phyloP scores from a whole-genome alignment of 1,139 yeast genomes.

The Hanseniaspora uvarum region DNA sequence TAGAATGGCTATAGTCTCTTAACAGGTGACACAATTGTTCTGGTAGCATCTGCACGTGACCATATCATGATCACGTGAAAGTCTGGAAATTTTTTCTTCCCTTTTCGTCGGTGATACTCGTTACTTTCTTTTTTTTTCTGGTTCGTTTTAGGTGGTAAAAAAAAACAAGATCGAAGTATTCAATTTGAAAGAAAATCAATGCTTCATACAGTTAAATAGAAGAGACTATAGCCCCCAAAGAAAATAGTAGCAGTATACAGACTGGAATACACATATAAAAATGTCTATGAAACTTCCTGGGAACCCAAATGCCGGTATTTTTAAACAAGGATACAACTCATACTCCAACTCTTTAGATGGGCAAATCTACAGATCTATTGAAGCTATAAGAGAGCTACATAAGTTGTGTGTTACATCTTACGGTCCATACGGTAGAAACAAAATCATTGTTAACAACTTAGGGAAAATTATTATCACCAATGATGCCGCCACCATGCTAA shows the following conservation, averaged over 20 bases:
- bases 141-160: not conserved
- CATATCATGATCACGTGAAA: not conserved
- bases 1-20: too few species aligned
- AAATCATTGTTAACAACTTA: conserved; percentile 77
- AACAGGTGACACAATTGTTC: too few species aligned
- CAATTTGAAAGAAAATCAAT: not conserved
- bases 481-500: conserved; percentile 93
- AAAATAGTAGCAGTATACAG: too few species aligned
- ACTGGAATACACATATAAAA: conserved; percentile 2
- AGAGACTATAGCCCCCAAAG: not conserved
- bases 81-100: not conserved
- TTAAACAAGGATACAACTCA: conserved; percentile 92
- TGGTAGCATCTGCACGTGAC: too few species aligned
- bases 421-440: conserved; percentile 96
- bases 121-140: not conserved
- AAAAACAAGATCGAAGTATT: not conserved
- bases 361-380: conserved; percentile 81
- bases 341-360: conserved; percentile 78
- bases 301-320: conserved; percentile 86
- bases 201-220: too few species aligned
- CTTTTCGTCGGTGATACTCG: too few species aligned
- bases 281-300: conserved; percentile 89
- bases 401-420: conserved; percentile 85
- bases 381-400: conserved; percentile 88
- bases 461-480: conserved; percentile 83